Base-by-base conservation (phyloP, 1,139 yeast species). In the Taphrina sp. region DNA sequence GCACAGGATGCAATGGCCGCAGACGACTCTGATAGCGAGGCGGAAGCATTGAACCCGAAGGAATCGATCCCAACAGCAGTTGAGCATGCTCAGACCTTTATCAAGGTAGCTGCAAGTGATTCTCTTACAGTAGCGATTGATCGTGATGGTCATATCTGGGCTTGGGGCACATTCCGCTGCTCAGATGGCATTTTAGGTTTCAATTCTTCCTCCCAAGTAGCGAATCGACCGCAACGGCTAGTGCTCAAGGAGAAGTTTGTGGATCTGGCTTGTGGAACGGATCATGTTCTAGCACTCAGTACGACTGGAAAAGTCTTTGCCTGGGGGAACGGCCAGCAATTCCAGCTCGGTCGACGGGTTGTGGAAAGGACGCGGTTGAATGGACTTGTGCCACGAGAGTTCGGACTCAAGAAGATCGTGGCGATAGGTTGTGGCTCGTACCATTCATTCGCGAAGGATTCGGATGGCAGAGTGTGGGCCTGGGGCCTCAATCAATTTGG, bases 401-500 rank as follows among this genome's bases (percentile, higher is more conserved):
- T 86, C 23, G 70, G 71, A 0, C 63, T 92, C 60, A 84, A 80
- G 64, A 81, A 86, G 62, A 79, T 90, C 63, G 84, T 80, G 64
- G 82, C 79, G 66, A 81, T 92, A 64, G 92, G 95, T 3, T 82
- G 92, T 62, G 99, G 99, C 56, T 97, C 92, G 66, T 92, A 85
- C 72, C 97, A 90, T 67, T 85, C 96, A 62, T 90, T 92, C 75
- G 99, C 98, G 4, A 79, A 92, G 61, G 86, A 85, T 61, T 75
- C 76, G 29, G 78, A 81, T 35, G 88, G 85, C 51, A 76, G 77
- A 37, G 87, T 92, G 0, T 78, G 77, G 63, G 78, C 92, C 2
- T 92, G 98, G 98, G 99, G 99, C 3, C 76, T 92, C 64, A 94
- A 92, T 68, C 96, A 92, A 69, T 92, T 81, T 67, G 97, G 98